A percentile compares a stretch with the other conserved stretches of the same genome.
Conservation (phyloP, 257 asterid genomes). For the Catharanthus roseus region DNA sequence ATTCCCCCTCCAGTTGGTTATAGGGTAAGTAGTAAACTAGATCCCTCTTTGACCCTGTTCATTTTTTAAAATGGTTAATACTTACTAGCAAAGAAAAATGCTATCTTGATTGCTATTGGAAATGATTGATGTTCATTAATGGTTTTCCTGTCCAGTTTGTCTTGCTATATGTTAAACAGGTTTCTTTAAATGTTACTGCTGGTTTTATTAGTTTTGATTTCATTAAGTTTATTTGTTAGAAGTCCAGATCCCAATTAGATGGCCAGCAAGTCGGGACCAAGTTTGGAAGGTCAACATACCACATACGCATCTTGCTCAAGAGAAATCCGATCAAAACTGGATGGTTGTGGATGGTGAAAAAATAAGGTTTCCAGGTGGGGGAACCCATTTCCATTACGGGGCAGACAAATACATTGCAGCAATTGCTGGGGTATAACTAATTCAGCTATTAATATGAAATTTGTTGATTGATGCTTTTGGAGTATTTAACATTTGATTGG, state of each 20-base stretch:
- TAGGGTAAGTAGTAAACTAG: conserved; percentile 49
- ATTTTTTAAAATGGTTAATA: neutral
- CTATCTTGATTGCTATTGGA: neutral
- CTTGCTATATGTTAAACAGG: conserved; percentile 5
- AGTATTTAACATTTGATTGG: conserved; percentile 8
- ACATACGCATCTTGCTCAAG: conserved; percentile 85
- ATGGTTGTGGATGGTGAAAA: conserved; percentile 90
- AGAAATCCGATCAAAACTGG: conserved; percentile 92
- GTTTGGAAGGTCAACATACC: conserved; percentile 97
- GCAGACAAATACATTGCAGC: conserved; percentile 84
- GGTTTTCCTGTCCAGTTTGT: neutral
- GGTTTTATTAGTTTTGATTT: conserved; percentile 46
- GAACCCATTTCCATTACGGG: conserved; percentile 90
- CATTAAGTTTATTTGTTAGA: conserved; percentile 52
- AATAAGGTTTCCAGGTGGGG: conserved; percentile 93
- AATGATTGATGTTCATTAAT: neutral
- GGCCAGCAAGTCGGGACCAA: conserved; percentile 90
- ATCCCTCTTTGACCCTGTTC: neutral
- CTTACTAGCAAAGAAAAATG: neutral
- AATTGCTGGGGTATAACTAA: conserved; percentile 67
- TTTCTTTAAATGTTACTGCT: conserved; percentile 5
- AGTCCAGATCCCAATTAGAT: conserved; percentile 86
- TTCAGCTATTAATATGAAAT: neutral
- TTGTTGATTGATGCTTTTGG: neutral
- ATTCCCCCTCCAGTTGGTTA: conserved; percentile 89